Percentiles rank a stretch among this genome's conserved stretches.
These are phyloP conservation scores for Biancaea sappan DNA, from an alignment of 306 rosid species.

Conservation along the genomic window DNA sequence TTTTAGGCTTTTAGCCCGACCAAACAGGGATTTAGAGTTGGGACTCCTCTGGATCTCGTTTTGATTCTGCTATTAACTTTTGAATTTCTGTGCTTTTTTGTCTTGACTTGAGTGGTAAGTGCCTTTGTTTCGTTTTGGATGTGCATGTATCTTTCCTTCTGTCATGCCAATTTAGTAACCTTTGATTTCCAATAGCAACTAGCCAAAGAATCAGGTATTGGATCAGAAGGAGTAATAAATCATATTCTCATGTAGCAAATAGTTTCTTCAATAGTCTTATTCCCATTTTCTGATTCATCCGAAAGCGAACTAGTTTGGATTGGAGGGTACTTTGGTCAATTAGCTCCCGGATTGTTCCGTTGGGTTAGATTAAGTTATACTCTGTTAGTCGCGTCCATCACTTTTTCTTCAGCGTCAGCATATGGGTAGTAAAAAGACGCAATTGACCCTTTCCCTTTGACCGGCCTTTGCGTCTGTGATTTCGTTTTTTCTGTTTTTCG, in stretches of 20 bases:
- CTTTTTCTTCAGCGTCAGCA: constrained; percentile 28
- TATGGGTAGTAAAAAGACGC: constrained; percentile 45
- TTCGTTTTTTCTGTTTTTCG: background rate
- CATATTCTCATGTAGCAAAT: constrained; percentile 31
- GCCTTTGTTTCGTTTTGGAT: constrained; percentile 23
- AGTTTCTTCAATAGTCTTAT: constrained; percentile 31
- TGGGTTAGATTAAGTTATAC: constrained; percentile 33
- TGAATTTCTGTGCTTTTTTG: constrained; percentile 8
- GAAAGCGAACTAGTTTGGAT: constrained; percentile 24
- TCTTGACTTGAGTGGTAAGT: constrained; percentile 25
- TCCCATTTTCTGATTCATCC: constrained; percentile 21
- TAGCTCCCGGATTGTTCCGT: background rate
- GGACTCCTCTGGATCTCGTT: constrained; percentile 37
- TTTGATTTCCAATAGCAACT: constrained; percentile 2
- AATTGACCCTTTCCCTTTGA: constrained; percentile 44
- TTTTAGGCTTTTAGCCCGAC: constrained; percentile 23
- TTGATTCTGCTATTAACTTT: constrained; percentile 7
- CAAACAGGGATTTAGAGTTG: constrained; percentile 24
- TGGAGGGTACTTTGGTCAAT: constrained; percentile 60
- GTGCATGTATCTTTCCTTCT: constrained; percentile 3
- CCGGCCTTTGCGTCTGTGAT: background rate
- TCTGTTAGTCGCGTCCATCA: constrained; percentile 14
- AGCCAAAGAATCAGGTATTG: background rate
- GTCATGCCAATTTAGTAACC: constrained; percentile 10
- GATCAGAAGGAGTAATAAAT: constrained; percentile 8